Percentiles rank a stretch among this genome's conserved stretches.
These are phyloP conservation scores for Lomentospora prolificans DNA, from an alignment of 2,329 filamentous ascomycete genomes.

Conservation along the genomic window DNA sequence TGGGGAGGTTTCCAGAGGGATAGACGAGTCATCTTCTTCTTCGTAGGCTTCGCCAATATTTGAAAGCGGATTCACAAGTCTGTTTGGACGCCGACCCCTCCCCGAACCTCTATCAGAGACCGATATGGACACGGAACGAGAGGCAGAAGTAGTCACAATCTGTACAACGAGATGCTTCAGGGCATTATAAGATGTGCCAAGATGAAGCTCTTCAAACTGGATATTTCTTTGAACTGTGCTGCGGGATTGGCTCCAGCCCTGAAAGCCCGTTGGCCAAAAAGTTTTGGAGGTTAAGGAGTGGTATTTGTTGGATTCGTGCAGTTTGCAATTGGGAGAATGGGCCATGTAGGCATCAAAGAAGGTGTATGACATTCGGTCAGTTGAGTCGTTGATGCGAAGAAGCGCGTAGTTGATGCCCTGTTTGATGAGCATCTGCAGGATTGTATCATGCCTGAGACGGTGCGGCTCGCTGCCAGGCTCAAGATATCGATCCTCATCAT, in stretches of 20 bases:
- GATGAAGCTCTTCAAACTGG: conserved; percentile 17
- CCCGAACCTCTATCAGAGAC: no score
- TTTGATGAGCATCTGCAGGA: conserved; percentile 17
- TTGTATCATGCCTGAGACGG: conserved; percentile 14
- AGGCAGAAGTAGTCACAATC: conserved; percentile 20
- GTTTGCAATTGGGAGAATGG: conserved; percentile 13
- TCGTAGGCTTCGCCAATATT: no score
- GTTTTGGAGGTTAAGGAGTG: not conserved
- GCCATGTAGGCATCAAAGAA: conserved; percentile 18
- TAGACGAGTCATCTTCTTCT: no score
- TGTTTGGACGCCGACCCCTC: no score
- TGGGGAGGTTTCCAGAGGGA: conserved; percentile 13
- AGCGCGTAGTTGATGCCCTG: conserved; percentile 22
- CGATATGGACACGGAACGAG: conserved; percentile 20
- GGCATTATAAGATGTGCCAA: conserved; percentile 16
- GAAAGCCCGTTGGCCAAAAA: no score
- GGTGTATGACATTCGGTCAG: conserved; percentile 19
- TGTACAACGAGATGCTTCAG: conserved; percentile 20
- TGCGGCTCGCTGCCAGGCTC: conserved; percentile 20
- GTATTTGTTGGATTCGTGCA: conserved; percentile 17
- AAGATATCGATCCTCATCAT: conserved; percentile 14
- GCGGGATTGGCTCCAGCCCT: not conserved
- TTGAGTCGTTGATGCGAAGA: conserved; percentile 18
- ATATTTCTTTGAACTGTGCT: conserved; percentile 11
- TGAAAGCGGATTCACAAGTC: not conserved